Conservation (phyloP, 352 stramenopile species). For the Globisporangium camurandrum region DNA sequence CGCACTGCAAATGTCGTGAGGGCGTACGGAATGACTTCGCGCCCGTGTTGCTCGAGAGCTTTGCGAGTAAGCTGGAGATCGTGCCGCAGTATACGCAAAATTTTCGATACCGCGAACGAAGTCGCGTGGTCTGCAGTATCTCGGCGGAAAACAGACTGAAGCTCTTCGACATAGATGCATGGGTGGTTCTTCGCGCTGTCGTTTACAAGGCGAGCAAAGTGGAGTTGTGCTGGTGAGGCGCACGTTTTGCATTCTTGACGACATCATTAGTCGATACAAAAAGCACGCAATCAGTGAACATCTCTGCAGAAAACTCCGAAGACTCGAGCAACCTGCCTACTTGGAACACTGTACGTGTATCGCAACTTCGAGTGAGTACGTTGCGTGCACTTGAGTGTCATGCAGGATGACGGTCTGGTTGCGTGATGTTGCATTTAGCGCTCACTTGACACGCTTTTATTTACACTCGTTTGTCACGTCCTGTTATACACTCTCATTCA, state of each 20-base stretch:
- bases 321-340: neutral
- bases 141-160: neutral
- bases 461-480: no score
- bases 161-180: neutral
- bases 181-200: neutral
- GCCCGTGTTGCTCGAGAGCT: constrained; percentile 4
- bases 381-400: neutral
- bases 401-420: no score
- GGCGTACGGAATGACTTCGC: neutral
- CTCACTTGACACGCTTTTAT: no score
- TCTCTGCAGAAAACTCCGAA: neutral
- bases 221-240: neutral
- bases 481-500: no score
- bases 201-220: neutral
- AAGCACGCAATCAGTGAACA: neutral
- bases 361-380: neutral
- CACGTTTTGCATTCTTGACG: neutral
- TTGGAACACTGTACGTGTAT: neutral
- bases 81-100: constrained; percentile 11
- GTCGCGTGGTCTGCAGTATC: neutral
- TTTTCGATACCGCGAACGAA: neutral
- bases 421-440: no score
- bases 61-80: constrained; percentile 10
- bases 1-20: neutral
- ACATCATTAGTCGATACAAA: neutral